A percentile compares a stretch with the other conserved stretches of the same genome.
Evolutionary conservation across 306 rosid genomes (phyloP).

Genomic region (Sphenostylis stenocarpa): DNA sequence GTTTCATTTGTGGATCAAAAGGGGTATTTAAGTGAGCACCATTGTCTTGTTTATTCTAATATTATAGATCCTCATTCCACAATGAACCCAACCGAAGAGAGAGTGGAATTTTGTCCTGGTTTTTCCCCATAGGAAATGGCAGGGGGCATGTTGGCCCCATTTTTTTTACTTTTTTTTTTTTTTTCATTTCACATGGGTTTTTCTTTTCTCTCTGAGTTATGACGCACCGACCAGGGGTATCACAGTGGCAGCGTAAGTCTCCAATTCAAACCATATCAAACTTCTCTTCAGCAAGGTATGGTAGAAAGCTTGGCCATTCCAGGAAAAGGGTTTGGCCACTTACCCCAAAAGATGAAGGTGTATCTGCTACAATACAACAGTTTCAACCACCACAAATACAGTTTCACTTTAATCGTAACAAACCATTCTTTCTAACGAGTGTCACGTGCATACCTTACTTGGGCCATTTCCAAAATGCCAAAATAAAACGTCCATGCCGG

Average conservation of each 20-base stretch:
- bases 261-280: slow-evolving; percentile 25
- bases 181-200: slow-evolving; percentile 29
- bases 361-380: background rate
- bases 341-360: background rate
- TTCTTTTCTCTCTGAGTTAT: slow-evolving; percentile 33
- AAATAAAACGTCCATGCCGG: slow-evolving; percentile 16
- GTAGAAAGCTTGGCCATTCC: background rate
- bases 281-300: background rate
- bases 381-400: slow-evolving; percentile 31
- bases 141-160: slow-evolving; percentile 42
- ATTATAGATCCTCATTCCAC: slow-evolving; percentile 3
- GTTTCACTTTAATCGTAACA: slow-evolving; percentile 37
- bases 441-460: slow-evolving; percentile 20
- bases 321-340: slow-evolving; percentile 28
- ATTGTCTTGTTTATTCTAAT: background rate
- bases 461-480: background rate
- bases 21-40: background rate
- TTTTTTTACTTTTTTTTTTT: too few relatives aligned
- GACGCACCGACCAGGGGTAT: slow-evolving; percentile 41
- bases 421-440: slow-evolving; percentile 16
- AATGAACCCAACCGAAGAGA: slow-evolving; percentile 32
- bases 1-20: slow-evolving; percentile 17
- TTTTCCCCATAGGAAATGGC: slow-evolving; percentile 40
- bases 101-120: slow-evolving; percentile 26
- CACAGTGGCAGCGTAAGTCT: background rate